Evolutionary conservation across 352 stramenopile species (phyloP).

Genomic region (Phytopythium mirpurense): DNA sequence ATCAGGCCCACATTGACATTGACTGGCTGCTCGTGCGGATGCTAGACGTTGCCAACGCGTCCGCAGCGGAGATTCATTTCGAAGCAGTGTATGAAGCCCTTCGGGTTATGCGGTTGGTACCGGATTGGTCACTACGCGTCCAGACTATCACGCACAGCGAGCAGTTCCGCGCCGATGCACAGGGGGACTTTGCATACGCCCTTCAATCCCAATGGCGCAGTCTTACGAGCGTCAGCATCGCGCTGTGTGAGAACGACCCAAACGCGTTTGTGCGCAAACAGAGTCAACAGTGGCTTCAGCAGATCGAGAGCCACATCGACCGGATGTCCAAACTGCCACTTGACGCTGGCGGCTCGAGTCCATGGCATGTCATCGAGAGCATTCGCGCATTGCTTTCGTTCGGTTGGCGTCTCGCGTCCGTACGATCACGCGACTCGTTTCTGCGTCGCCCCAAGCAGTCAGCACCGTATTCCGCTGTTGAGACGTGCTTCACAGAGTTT

Average conservation of each 20-base stretch:
- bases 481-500: conserved; percentile 40
- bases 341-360: not conserved
- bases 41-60: conserved; percentile 15
- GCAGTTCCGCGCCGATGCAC: not conserved
- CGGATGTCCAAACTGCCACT: conserved; percentile 1
- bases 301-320: conserved; percentile 16
- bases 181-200: not conserved
- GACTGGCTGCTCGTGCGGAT: conserved; percentile 35
- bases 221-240: conserved; percentile 24
- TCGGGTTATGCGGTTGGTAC: conserved; percentile 8
- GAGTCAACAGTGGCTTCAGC: conserved; percentile 13
- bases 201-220: conserved; percentile 31
- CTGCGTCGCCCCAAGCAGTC: not conserved
- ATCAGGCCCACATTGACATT: conserved; percentile 27
- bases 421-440: conserved; percentile 11
- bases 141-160: not conserved
- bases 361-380: conserved; percentile 17
- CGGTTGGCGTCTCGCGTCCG: conserved; percentile 32
- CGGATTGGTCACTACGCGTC: conserved; percentile 6
- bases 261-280: conserved; percentile 43
- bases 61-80: conserved; percentile 30
- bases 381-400: conserved; percentile 40
- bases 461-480: not conserved
- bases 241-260: conserved; percentile 45
- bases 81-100: conserved; percentile 29